Percentiles rank a stretch among this genome's conserved stretches.
Evolutionary conservation across 148 eudicot genomes (phyloP).

Genomic region (Arctostaphylos glauca): DNA sequence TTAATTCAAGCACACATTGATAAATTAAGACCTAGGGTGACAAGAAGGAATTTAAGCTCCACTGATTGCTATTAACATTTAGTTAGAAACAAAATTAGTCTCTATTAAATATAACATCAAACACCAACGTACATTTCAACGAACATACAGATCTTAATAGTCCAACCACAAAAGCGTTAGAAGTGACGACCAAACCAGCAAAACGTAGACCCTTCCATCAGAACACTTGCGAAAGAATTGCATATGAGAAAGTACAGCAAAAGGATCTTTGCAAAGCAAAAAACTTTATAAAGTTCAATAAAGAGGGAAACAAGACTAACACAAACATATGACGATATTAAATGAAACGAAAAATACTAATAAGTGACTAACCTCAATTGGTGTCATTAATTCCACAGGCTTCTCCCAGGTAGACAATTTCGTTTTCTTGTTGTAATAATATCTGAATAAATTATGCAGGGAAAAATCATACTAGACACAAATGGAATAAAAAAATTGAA

Average conservation of each 20-base stretch:
- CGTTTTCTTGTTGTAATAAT: constrained; percentile 75
- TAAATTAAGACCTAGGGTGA: not conserved
- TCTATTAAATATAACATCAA: not conserved
- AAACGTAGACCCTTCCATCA: not conserved
- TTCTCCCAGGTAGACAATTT: constrained; percentile 83
- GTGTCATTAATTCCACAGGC: constrained; percentile 84
- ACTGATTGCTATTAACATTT: not conserved
- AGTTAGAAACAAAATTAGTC: not conserved
- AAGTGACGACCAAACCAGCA: not conserved
- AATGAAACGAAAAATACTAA: not conserved
- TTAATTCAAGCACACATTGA: not conserved
- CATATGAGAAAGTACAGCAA: not conserved
- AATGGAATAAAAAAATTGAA: not conserved
- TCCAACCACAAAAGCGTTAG: not conserved
- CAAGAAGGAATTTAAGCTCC: not conserved
- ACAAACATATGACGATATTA: not conserved
- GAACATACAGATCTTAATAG: not conserved
- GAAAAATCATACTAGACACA: not conserved
- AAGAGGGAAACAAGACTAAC: not conserved
- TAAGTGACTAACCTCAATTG: constrained; percentile 60
- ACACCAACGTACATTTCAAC: not conserved
- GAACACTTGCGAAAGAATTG: not conserved
- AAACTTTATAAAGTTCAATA: not conserved
- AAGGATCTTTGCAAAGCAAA: not conserved
- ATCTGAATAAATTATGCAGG: constrained; percentile 42